phyloP scores from a whole-genome alignment of 805 yeast species.

The Metschnikowia cerradonensis region DNA sequence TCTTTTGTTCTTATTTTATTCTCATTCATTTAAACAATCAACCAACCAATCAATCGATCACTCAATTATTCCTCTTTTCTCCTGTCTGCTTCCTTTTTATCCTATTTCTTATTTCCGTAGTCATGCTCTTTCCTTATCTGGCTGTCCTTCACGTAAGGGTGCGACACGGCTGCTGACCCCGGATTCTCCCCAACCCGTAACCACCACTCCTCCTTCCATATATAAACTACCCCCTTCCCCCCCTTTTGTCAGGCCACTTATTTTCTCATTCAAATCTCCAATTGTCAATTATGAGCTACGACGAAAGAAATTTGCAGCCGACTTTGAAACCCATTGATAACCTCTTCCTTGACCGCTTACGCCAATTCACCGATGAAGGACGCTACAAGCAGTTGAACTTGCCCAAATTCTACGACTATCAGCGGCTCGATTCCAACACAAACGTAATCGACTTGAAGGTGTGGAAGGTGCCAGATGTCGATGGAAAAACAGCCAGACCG shows the following conservation, averaged over 20 bases:
- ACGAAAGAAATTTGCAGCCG: slow-evolving; percentile 43
- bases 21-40: too few species aligned
- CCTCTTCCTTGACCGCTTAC: slow-evolving; percentile 65
- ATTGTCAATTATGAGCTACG: slow-evolving; percentile 13
- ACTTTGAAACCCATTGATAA: slow-evolving; percentile 73
- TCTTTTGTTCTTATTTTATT: too few species aligned
- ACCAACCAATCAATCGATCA: too few species aligned
- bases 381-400: slow-evolving; percentile 66
- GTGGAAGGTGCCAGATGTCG: slow-evolving; percentile 66
- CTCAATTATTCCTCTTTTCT: not conserved
- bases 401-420: slow-evolving; percentile 73
- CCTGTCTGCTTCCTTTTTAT: too few species aligned
- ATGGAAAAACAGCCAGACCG: slow-evolving; percentile 54
- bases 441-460: slow-evolving; percentile 53
- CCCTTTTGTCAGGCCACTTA: not conserved
- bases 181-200: not conserved
- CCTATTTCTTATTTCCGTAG: not conserved
- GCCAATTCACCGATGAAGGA: slow-evolving; percentile 81
- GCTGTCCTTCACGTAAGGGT: slow-evolving; percentile 1
- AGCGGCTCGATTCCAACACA: slow-evolving; percentile 45
- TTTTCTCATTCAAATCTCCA: not conserved
- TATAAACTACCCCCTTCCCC: too few species aligned
- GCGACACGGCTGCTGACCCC: slow-evolving; percentile 3
- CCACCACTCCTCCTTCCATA: not conserved
- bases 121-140: slow-evolving; percentile 2